A percentile compares a stretch with the other conserved stretches of the same genome.
These are phyloP conservation scores for Lactarius akahatsu DNA, from an alignment of 768 basidiomycete genomes.

Conservation along the genomic window DNA sequence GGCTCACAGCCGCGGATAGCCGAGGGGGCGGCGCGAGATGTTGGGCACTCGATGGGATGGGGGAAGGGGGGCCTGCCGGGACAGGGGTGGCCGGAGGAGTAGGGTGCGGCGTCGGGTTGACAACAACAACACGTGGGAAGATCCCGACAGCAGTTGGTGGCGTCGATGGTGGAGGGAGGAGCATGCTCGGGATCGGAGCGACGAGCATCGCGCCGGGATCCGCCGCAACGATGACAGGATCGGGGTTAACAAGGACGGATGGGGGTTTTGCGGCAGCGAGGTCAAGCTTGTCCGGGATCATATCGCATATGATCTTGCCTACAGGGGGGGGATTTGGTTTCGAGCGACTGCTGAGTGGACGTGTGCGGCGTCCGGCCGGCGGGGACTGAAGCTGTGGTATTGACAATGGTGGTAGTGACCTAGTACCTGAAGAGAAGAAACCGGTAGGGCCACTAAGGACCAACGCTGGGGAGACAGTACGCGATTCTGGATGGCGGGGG, in stretches of 20 bases:
- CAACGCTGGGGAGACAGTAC: conserved; percentile 4
- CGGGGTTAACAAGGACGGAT: conserved; percentile 25
- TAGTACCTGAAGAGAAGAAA: conserved; percentile 3
- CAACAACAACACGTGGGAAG: conserved; percentile 62
- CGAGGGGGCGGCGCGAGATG: conserved; percentile 35
- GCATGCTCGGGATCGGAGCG: conserved; percentile 32
- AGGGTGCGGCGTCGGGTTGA: conserved; percentile 75
- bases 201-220: conserved; percentile 30
- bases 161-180: conserved; percentile 26
- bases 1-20: conserved; percentile 28
- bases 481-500: background rate
- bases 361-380: background rate
- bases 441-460: background rate
- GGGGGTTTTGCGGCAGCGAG: conserved; percentile 31
- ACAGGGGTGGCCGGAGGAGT: conserved; percentile 73
- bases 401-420: background rate
- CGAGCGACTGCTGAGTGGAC: conserved; percentile 11
- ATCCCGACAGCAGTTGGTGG: conserved; percentile 32
- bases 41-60: conserved; percentile 34
- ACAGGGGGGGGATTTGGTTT: conserved; percentile 36
- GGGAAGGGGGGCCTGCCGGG: conserved; percentile 31
- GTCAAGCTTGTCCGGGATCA: conserved; percentile 48
- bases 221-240: conserved; percentile 26
- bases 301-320: conserved; percentile 56
- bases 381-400: background rate